Base-by-base conservation (phyloP, 352 stramenopile species). In the Pythium pyrilobum region DNA sequence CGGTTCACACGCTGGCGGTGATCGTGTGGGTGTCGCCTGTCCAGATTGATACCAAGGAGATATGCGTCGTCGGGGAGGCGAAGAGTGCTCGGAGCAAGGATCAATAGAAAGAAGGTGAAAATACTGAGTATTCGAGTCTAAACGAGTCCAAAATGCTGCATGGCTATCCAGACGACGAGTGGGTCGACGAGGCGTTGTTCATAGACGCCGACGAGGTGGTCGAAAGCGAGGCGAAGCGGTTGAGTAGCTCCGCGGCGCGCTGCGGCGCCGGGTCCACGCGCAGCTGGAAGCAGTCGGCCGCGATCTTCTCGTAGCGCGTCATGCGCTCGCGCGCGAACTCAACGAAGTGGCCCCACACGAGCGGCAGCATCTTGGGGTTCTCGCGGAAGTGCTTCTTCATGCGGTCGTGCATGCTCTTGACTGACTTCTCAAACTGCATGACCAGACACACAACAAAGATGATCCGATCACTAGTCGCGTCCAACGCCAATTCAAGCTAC, bases 361-460 rank as follows among this genome's bases (percentile, higher is more conserved):
- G 65, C 18, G 79, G 72, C 7, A 89, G 41, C 25, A 75, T 73
- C 45, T 81, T 84, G 8, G 65, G 28, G 13, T 76, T 83, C 10
- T 59, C 56, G 2, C 62, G 60, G 16, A 87, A 84, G 52, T 89
- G 76, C 25, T 89, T 89, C 43, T 89, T 89, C 66, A 89, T 74
- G 18, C 79, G 74, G 12, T 81, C 71, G 47, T 84, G 77, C 72
- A 89, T 86, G 41, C 48, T 63, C 18, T 81, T 75, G 48, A 74
- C 73, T 8, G 77, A 82, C 52, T 84, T 87, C 50, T 87, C 74
- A 49, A 87, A 85, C 77, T 85, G 29, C 5, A n/a, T n/a, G n/a
- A n/a, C n/a, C n/a, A n/a, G 31, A 31, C 23, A 55, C 40, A 32
- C 27, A 45, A 10, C n/a, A 28, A 7, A n/a, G 23, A 10, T n/a